Evolutionary conservation across 352 stramenopile genomes (phyloP), one percentile per base, ranked within the genome.

Genomic region (Phytophthora ramorum): DNA sequence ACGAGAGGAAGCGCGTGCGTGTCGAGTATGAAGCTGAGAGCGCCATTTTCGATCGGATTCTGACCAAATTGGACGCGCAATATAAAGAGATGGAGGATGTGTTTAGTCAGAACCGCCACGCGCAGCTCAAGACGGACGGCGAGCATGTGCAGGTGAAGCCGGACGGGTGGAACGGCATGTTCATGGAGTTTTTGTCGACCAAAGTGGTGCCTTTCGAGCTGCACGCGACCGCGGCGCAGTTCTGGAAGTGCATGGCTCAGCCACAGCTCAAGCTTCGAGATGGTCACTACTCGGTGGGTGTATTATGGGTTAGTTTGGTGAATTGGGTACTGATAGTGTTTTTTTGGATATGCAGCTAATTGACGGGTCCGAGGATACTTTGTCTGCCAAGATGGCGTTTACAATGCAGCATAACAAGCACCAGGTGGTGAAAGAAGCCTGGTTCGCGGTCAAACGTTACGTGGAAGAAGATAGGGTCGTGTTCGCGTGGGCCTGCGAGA

Each of bases 341-440:
- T 20, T 44, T 44, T 44, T 22, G 38, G 2, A 5, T 56, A 8
- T 56, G 40, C 22, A 78, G 67, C 16, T 76, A 20, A 30, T 65
- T 47, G 63, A 73, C 16, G 44, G 62, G 5, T 44, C 61, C 3
- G 71, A 76, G 10, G 71, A 78, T 24, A 74, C 65, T 7, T 28
- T 77, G 3, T 71, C 65, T 7, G 69, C 69, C 1, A 74, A 77
- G 30, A 74, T 77, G 64, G 58, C 65, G 12, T 67, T 78, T 14
- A 69, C 66, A 1, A 52, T 78, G 9, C 51, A 65, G 2, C 48
- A 75, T 32, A 58, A 73, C 4, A 43, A 71, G n/a, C 47, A 62
- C 10, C 50, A 69, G 20, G 62, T 73, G 32, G 32, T 66, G n/a
- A 67, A 71, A 13, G 66, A 75, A 12, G 71, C 66, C 3, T 75